Evolutionary conservation across 805 yeast genomes (phyloP).

Genomic region (Candida mattraensis): DNA sequence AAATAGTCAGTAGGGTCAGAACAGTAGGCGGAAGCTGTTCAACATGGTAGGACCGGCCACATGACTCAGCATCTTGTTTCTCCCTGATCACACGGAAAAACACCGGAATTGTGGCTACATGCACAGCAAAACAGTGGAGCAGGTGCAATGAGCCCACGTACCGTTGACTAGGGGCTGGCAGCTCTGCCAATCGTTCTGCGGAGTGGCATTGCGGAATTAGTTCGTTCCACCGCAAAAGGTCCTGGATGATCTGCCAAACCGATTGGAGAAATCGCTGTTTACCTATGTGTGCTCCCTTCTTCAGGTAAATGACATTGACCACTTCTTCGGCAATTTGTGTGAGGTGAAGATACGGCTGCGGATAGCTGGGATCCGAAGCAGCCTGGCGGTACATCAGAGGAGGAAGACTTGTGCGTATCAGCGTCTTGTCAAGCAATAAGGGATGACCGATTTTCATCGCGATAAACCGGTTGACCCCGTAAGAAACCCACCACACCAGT

Average conservation of each 20-base stretch:
- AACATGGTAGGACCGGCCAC: constrained; percentile 1
- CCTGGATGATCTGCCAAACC: constrained; percentile 4
- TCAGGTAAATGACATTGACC: constrained; percentile 6
- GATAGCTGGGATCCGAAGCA: constrained; percentile 1
- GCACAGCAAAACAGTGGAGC: constrained; percentile 4
- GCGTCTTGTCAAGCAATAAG: constrained; percentile 2
- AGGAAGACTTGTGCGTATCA: constrained; percentile 2
- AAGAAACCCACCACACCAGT: constrained; percentile 4
- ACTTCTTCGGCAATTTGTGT: constrained; percentile 5
- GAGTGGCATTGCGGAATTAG: background rate
- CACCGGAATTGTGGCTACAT: constrained; percentile 6
- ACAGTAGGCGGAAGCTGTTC: constrained; percentile 1
- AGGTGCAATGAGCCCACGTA: constrained; percentile 4
- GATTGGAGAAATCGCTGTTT: constrained; percentile 3
- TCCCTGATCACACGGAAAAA: constrained; percentile 4
- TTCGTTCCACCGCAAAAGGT: constrained; percentile 5
- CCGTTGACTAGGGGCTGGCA: background rate
- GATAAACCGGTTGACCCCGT: constrained; percentile 4
- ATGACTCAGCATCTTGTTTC: constrained; percentile 3
- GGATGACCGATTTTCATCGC: constrained; percentile 7
- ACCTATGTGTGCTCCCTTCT: constrained; percentile 1
- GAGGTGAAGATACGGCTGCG: constrained; percentile 1
- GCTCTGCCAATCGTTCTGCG: background rate
- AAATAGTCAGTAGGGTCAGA: constrained; percentile 3
- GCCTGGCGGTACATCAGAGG: background rate